Conservation (phyloP, 768 basidiomycete species). For the Lentinula guzmanii region DNA sequence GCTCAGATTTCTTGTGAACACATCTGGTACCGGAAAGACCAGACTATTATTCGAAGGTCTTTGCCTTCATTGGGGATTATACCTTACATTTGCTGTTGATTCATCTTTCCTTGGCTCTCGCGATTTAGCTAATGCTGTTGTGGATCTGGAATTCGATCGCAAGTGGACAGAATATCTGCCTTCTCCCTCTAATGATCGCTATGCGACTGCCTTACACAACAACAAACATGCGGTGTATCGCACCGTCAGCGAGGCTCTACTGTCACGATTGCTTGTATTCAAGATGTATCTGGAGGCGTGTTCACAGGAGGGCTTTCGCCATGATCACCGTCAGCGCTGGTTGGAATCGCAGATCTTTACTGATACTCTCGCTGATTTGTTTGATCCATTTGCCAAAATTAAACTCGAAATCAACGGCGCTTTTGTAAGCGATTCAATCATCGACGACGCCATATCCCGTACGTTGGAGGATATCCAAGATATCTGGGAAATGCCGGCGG, state of each 20-base stretch:
- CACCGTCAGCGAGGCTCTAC: neutral
- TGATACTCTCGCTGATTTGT: neutral
- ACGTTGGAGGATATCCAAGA: neutral
- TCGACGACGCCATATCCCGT: neutral
- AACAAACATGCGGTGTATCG: neutral
- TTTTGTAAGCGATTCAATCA: neutral
- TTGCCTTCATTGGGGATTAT: conserved; percentile 7
- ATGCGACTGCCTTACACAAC: too few species aligned
- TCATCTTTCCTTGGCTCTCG: neutral
- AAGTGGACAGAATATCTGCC: too few species aligned
- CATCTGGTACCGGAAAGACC: conserved; percentile 9
- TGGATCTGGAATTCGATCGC: too few species aligned
- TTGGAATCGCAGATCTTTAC: neutral
- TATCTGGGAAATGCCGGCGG: neutral
- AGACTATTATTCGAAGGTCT: conserved; percentile 6
- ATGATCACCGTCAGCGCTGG: neutral
- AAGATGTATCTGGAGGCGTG: neutral
- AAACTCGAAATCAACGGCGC: neutral
- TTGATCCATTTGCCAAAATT: neutral
- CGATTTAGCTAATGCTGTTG: neutral
- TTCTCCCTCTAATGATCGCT: too few species aligned
- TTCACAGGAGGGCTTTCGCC: neutral
- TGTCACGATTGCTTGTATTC: neutral
- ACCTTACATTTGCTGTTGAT: conserved; percentile 1
- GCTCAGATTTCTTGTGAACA: conserved; percentile 8